Base-by-base conservation (phyloP, 2,329 filamentous ascomycete species). In the Hymenoscyphus fraxineus region DNA sequence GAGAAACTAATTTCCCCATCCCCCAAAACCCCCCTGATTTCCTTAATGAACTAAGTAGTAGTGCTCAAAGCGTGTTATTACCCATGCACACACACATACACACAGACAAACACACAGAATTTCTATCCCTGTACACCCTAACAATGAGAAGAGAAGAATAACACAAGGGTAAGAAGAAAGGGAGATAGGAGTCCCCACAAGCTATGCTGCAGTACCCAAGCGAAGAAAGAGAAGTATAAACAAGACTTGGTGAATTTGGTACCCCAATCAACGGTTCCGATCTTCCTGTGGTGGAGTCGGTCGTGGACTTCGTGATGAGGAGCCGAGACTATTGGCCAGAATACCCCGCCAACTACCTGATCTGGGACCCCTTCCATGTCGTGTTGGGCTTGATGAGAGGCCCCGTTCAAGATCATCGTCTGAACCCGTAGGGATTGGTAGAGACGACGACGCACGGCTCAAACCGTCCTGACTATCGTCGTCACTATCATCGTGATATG, bases 381-480 rank as follows among this genome's bases (percentile, higher is more conserved):
- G 61, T 15, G 65, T 68, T 31, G 69, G 66, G 7, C 65, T 65
- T 4, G 70, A 60, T 16, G 69, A 68, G 10, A 62, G 64, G 27
- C 73, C 72, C 65, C 69, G 68, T 60, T 74, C 73, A 22, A 73
- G 16, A 58, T 73, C 72, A 10, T 68, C 65, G 13, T 62, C 64
- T 4, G 68, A 44, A 22, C 54, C 64, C 2, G 59, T 64, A 0
- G 68, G 41, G 15, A 73, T 70, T 0, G 71, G 72, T 7, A 71
- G 61, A 1, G 83, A 79, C 32, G 82, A 82, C 3, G 81, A 79
- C 6, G 81, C 79, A 6, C 47, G 47, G 32, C 80, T 78, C 61
- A 81, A 80, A 35, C 76, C 75, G 2, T 77, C 73, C 69, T 83
- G 81, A 15, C 81, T 68, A 47, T 79, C 76, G 51, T 80, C 76